Evolutionary conservation across 768 basidiomycete genomes (phyloP).

Genomic region (Suillus fuscotomentosus): DNA sequence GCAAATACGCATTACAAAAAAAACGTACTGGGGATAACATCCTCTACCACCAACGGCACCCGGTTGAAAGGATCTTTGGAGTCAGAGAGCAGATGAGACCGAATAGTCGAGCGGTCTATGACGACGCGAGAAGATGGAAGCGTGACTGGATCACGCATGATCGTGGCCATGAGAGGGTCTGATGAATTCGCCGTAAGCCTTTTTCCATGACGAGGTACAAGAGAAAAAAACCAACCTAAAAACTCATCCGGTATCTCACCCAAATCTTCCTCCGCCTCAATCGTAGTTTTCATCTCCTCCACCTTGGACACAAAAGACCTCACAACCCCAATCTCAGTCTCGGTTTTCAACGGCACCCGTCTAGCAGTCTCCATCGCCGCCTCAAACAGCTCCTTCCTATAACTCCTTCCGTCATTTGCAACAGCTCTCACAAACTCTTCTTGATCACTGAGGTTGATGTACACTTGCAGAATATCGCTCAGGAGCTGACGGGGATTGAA

Average conservation of each 20-base stretch:
- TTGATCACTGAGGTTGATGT: conserved; percentile 82
- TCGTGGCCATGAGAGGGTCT: conserved; percentile 88
- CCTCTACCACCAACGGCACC: conserved; percentile 72
- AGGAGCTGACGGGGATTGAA: conserved; percentile 85
- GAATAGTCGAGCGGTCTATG: conserved; percentile 90
- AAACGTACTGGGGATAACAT: conserved; percentile 71
- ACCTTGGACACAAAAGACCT: conserved; percentile 74
- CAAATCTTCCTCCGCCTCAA: conserved; percentile 89
- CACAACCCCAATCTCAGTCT: conserved; percentile 71
- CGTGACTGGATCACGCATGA: conserved; percentile 95
- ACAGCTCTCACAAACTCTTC: conserved; percentile 81
- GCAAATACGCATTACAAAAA: neutral
- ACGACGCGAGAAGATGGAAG: conserved; percentile 79
- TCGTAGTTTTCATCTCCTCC: conserved; percentile 73
- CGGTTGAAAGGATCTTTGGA: conserved; percentile 96
- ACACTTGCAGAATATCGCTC: conserved; percentile 86
- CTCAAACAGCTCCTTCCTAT: conserved; percentile 81
- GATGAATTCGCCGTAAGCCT: conserved; percentile 1
- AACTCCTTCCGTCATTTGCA: conserved; percentile 93
- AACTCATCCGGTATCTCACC: conserved; percentile 96
- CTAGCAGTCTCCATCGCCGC: conserved; percentile 67
- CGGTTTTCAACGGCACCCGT: conserved; percentile 66
- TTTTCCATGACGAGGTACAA: neutral
- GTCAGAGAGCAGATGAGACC: conserved; percentile 90
- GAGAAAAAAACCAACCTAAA: conserved; percentile 56